Percentiles rank a stretch among this genome's conserved stretches.
Conservation (phyloP, 164 flowering plant genomes). For the Aristolochia fimbriata region DNA sequence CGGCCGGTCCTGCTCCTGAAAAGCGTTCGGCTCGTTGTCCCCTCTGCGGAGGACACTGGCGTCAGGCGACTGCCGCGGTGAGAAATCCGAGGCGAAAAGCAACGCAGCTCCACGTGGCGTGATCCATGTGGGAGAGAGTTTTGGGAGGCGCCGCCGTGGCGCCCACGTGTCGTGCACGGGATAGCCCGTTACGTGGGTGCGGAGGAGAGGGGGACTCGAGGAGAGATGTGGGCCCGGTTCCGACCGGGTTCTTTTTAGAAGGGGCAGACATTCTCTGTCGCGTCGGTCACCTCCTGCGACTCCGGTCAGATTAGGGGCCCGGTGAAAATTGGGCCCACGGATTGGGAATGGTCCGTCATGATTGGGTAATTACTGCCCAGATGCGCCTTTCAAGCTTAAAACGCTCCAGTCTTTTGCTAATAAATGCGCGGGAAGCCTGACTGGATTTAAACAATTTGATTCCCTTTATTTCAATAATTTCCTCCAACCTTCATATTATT, state of each 20-base stretch:
- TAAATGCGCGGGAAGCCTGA: slow-evolving; percentile 3
- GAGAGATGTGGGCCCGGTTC: background rate
- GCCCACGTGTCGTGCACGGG: background rate
- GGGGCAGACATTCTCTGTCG: slow-evolving; percentile 8
- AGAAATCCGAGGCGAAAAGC: background rate
- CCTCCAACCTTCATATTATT: too few species aligned
- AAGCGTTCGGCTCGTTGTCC: background rate
- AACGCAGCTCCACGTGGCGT: background rate
- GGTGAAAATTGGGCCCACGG: too few species aligned
- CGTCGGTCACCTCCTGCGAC: background rate
- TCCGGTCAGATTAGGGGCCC: too few species aligned
- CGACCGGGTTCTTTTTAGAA: background rate
- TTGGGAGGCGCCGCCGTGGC: background rate
- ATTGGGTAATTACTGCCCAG: slow-evolving; percentile 11
- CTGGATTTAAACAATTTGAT: too few species aligned
- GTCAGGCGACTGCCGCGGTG: background rate
- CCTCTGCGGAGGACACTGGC: background rate
- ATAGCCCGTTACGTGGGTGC: background rate
- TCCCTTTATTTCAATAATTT: too few species aligned
- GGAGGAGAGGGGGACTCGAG: background rate
- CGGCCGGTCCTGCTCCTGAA: slow-evolving; percentile 7
- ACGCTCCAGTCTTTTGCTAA: slow-evolving; percentile 4
- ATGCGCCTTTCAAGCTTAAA: too few species aligned
- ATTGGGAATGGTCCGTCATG: background rate
- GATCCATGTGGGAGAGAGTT: background rate